A percentile compares a stretch with the other conserved stretches of the same genome.
phyloP scores from a whole-genome alignment of 2,329 filamentous ascomycete genomes.

The Spiromastix sp. region DNA sequence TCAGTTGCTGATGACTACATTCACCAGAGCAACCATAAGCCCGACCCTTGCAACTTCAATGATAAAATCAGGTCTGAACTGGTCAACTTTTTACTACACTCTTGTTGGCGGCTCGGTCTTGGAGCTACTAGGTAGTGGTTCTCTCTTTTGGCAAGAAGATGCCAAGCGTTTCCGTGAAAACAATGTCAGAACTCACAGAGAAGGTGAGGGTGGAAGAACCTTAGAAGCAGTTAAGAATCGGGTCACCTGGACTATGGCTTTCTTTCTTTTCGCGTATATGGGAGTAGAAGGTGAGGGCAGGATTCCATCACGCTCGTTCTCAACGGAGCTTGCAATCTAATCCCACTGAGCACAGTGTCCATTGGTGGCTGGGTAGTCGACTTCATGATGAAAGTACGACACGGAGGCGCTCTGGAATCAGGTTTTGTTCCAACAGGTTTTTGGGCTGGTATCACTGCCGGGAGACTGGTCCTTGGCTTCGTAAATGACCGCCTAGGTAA shows the following conservation, averaged over 20 bases:
- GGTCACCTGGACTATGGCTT: conserved; percentile 58
- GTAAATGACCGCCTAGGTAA: conserved; percentile 34
- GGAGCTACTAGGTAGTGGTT: conserved; percentile 41
- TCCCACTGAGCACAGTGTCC: conserved; percentile 19
- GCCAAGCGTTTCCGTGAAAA: conserved; percentile 39
- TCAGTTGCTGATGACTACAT: conserved; percentile 24
- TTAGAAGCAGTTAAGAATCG: conserved; percentile 17
- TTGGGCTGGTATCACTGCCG: conserved; percentile 71
- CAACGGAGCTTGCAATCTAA: no score
- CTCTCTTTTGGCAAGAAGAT: conserved; percentile 52
- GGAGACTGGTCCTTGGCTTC: conserved; percentile 63
- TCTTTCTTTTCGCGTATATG: conserved; percentile 69
- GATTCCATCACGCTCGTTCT: no score
- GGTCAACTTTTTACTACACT: conserved; percentile 65
- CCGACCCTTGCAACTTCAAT: conserved; percentile 62
- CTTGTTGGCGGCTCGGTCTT: conserved; percentile 49
- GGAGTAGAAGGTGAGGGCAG: conserved; percentile 58
- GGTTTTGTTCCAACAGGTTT: conserved; percentile 70
- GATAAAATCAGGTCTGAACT: conserved; percentile 47
- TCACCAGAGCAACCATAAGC: conserved; percentile 48
- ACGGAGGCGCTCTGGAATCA: conserved; percentile 56
- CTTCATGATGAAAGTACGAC: conserved; percentile 68
- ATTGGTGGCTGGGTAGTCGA: conserved; percentile 72
- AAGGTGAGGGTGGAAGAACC: conserved; percentile 2
- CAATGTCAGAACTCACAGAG: conserved; percentile 24